Conservation (phyloP, 2,329 filamentous ascomycete genomes). For the Trichophaea hybrida region DNA sequence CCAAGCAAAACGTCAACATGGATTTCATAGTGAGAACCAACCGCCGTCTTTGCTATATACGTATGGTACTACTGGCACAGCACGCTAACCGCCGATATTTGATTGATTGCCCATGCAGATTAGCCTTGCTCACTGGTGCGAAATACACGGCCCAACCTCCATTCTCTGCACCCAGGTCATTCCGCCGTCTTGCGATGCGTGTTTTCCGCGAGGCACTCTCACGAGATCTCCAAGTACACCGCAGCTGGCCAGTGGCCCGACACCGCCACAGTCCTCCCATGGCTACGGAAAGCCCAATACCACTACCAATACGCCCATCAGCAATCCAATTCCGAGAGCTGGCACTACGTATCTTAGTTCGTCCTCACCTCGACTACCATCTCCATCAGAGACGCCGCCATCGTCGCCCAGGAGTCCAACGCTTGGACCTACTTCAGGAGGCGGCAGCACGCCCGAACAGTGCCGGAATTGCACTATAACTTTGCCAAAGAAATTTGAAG, state of each 20-base stretch:
- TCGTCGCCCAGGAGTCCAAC: conserved; percentile 21
- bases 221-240: conserved; percentile 18
- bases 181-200: conserved; percentile 45
- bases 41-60: background rate
- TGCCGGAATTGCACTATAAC: conserved; percentile 57
- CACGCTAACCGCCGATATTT: background rate
- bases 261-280: conserved; percentile 16
- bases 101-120: conserved; percentile 37
- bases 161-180: conserved; percentile 56
- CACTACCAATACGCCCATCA: conserved; percentile 8
- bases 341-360: conserved; percentile 6
- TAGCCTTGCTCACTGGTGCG: conserved; percentile 57
- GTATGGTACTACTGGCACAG: background rate
- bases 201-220: conserved; percentile 27
- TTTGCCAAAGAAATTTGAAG: conserved; percentile 38
- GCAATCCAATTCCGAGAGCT: conserved; percentile 9
- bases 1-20: conserved; percentile 8
- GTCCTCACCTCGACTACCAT: conserved; percentile 10
- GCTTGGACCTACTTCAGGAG: conserved; percentile 16
- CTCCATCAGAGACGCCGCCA: conserved; percentile 24
- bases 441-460: background rate
- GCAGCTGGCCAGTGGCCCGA: conserved; percentile 8
- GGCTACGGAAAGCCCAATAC: conserved; percentile 13
- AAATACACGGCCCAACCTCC: conserved; percentile 53
- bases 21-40: conserved; percentile 22